Evolutionary conservation across 2,329 filamentous ascomycete species (phyloP).

Genomic region (Fusarium citri): DNA sequence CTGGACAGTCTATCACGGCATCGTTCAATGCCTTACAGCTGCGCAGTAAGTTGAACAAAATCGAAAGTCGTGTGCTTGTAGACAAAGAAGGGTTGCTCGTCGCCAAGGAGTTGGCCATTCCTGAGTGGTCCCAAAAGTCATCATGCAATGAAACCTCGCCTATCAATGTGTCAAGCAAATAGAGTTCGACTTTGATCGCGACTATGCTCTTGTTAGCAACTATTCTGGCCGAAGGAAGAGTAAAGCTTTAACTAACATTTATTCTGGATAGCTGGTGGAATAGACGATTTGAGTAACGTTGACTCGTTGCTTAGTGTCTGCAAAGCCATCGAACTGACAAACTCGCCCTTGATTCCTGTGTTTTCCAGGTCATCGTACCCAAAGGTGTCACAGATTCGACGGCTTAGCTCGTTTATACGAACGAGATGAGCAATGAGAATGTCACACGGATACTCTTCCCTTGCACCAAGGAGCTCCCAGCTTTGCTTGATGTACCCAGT

Average conservation of each 20-base stretch:
- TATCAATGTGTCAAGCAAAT: conserved; percentile 14
- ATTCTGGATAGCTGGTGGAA: neutral
- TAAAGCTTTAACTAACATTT: neutral
- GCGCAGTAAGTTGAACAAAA: neutral
- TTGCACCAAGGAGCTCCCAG: neutral
- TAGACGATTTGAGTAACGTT: neutral
- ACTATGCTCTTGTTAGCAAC: neutral
- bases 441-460: neutral
- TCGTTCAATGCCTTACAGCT: conserved; percentile 11
- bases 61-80: neutral
- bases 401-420: conserved; percentile 3
- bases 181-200: conserved; percentile 4
- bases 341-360: conserved; percentile 3
- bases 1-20: neutral
- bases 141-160: conserved; percentile 14
- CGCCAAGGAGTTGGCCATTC: neutral
- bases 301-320: conserved; percentile 6
- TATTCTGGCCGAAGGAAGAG: fast-evolving
- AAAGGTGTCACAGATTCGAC: conserved; percentile 13
- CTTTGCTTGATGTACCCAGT: conserved; percentile 16
- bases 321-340: conserved; percentile 21
- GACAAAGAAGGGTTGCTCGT: neutral
- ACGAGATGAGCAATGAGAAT: neutral
- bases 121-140: conserved; percentile 14
- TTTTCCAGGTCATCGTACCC: conserved; percentile 19